Conservation (phyloP, 768 basidiomycete species). For the Mycena floridula region DNA sequence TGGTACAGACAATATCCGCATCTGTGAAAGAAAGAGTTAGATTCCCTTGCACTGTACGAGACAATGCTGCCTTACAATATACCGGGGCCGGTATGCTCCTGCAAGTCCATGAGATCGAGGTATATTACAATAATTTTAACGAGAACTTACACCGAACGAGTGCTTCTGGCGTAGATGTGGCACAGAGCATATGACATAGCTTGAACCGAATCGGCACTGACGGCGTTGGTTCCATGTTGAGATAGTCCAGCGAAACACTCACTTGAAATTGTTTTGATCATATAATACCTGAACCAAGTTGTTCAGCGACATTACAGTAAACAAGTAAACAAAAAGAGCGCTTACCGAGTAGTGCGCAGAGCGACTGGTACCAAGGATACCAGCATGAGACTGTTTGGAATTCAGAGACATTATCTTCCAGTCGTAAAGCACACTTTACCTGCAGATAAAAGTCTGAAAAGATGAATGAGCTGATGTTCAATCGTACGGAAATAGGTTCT, state of each 20-base stretch:
- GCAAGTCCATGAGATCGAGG: too few species aligned
- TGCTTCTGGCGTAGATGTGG: slow-evolving; percentile 76
- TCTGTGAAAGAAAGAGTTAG: slow-evolving; percentile 31
- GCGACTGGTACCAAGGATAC: slow-evolving; percentile 29
- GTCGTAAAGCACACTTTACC: too few species aligned
- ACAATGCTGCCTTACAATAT: slow-evolving; percentile 51
- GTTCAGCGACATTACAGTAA: slow-evolving; percentile 14
- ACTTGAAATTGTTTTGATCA: slow-evolving; percentile 46
- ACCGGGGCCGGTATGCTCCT: slow-evolving; percentile 84
- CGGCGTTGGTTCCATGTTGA: background rate
- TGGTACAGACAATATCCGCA: slow-evolving; percentile 68
- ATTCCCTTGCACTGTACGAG: background rate
- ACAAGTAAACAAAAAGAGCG: slow-evolving; percentile 7
- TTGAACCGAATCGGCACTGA: slow-evolving; percentile 63
- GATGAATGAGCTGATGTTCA: too few species aligned
- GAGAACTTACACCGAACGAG: slow-evolving; percentile 80
- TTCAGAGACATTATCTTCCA: too few species aligned
- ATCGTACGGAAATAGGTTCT: too few species aligned
- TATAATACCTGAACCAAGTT: background rate
- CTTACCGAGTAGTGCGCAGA: slow-evolving; percentile 45
- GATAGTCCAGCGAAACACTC: slow-evolving; percentile 6
- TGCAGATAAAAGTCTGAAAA: too few species aligned
- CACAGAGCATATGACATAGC: slow-evolving; percentile 66
- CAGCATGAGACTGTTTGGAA: background rate
- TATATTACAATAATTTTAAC: too few species aligned